Percentiles rank a stretch among this genome's conserved stretches.
phyloP scores from a whole-genome alignment of 1,139 yeast species.

The Hyphopichia burtonii region DNA sequence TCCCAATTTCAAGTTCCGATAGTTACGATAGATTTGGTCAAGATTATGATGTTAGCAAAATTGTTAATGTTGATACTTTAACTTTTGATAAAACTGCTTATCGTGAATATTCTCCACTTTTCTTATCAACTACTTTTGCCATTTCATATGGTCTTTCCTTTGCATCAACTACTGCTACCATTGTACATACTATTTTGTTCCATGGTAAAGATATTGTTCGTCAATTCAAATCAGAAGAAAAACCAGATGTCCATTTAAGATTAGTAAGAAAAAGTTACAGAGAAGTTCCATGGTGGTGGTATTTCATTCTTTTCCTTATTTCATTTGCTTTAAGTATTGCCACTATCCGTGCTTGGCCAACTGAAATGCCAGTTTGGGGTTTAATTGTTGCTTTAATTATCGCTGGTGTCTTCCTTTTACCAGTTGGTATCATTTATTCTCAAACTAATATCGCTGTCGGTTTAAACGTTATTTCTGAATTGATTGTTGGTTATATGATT shows the following conservation, averaged over 20 bases:
- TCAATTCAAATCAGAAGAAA: constrained; percentile 43
- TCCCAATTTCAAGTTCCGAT: constrained; percentile 41
- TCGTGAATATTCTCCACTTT: constrained; percentile 48
- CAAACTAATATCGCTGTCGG: constrained; percentile 46
- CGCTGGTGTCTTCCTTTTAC: constrained; percentile 40
- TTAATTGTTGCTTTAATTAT: constrained; percentile 50
- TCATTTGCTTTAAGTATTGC: constrained; percentile 42
- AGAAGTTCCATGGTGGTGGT: constrained; percentile 72
- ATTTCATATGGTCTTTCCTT: constrained; percentile 62
- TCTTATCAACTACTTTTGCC: constrained; percentile 62
- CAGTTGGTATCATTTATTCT: constrained; percentile 44
- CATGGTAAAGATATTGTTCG: constrained; percentile 53
- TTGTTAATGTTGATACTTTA: constrained; percentile 38
- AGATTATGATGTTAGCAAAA: constrained; percentile 35
- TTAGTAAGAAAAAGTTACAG: constrained; percentile 54
- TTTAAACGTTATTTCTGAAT: constrained; percentile 46
- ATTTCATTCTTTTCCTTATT: constrained; percentile 39
- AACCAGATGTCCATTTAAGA: constrained; percentile 62
- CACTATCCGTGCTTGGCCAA: constrained; percentile 40
- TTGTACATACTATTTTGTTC: constrained; percentile 53
- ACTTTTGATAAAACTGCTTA: constrained; percentile 50
- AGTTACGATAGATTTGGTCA: constrained; percentile 39
- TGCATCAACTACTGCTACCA: constrained; percentile 60
- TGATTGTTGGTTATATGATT: constrained; percentile 46
- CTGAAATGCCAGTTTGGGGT: constrained; percentile 43